Evolutionary conservation across 1,139 yeast species (phyloP).

Genomic region (Candida sojae): DNA sequence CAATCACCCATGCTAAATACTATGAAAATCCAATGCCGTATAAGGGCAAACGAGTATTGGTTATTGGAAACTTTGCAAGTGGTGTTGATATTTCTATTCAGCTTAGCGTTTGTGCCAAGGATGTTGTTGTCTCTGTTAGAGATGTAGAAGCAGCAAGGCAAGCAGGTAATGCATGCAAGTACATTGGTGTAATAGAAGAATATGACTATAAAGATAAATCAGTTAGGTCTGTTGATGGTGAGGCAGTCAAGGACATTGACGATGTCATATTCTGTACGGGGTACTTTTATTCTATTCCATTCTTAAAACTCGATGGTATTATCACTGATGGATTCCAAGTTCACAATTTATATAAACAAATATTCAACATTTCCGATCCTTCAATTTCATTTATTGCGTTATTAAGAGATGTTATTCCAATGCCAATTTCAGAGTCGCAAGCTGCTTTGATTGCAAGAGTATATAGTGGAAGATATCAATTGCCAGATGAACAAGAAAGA

Average conservation of each 20-base stretch:
- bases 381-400: conserved; percentile 41
- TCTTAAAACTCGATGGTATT: conserved; percentile 27
- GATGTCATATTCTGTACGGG: conserved; percentile 50
- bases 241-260: conserved; percentile 32
- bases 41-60: conserved; percentile 41
- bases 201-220: conserved; percentile 29
- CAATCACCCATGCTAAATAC: conserved; percentile 47
- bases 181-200: conserved; percentile 30
- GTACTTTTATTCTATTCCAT: conserved; percentile 45
- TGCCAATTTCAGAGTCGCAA: conserved; percentile 51
- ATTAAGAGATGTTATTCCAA: conserved; percentile 44
- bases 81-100: conserved; percentile 52
- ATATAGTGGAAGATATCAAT: conserved; percentile 36
- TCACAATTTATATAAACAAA: conserved; percentile 40
- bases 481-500: conserved; percentile 40
- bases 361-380: conserved; percentile 48
- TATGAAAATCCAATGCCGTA: conserved; percentile 33
- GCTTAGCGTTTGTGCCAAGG: conserved; percentile 36
- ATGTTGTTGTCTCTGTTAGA: conserved; percentile 37
- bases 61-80: conserved; percentile 50
- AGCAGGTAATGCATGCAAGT: conserved; percentile 15
- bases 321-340: conserved; percentile 34
- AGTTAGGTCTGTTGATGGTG: conserved; percentile 28
- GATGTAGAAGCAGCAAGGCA: conserved; percentile 20
- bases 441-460: conserved; percentile 45